Base-by-base conservation (phyloP, 2,329 filamentous ascomycete genomes). In the Lachnellula suecica region DNA sequence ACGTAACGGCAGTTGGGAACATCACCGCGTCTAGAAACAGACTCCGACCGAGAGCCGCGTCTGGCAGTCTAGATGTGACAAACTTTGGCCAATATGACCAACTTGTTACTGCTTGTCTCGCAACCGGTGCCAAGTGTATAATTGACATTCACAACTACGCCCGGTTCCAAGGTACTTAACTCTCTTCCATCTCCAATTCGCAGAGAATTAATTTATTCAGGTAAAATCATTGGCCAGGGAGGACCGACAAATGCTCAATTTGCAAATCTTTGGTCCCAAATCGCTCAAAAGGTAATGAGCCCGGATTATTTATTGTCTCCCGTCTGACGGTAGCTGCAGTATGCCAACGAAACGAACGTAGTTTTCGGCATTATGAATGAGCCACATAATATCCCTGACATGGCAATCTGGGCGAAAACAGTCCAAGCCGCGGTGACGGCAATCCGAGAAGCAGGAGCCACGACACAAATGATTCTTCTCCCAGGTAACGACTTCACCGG, bases 281-380 rank as follows among this genome's bases (percentile, higher is more conserved):
- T 53, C 15, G 51, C 46, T 35, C 45, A 41, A 9, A 53, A 53
- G 29, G 49, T 52, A 52, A 20, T 9, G 9, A 8, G 22, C 17
- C 19, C n/a, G 19, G 6, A 70, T 69, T 40, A 68, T 87, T 4
- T 87, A 84, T 84, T 66, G 62, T 2, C 71, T 77, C 8, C 13
- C 9, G 34, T 9, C 17, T 31, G 34, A 31, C n/a, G 3, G 17
- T 2, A 51, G 66, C 84, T 4, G 84, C 84, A 82, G 63, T 88
- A 88, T 66, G 75, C 73, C 17, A 63, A 63, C 7, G 69, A 82
- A 45, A 65, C 73, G 40, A 81, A 79, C 55, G 70, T 88, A 22
- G 74, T 81, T 4, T 85, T 88, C 57, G 84, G 83, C 15, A 65
- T 88, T 44, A 88, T 88, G 84, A 89, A 88, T 68, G 85, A 85